A percentile compares a stretch with the other conserved stretches of the same genome.
Evolutionary conservation across 495 filamentous ascomycete species (phyloP).

Genomic region (Neurospora terricola): DNA sequence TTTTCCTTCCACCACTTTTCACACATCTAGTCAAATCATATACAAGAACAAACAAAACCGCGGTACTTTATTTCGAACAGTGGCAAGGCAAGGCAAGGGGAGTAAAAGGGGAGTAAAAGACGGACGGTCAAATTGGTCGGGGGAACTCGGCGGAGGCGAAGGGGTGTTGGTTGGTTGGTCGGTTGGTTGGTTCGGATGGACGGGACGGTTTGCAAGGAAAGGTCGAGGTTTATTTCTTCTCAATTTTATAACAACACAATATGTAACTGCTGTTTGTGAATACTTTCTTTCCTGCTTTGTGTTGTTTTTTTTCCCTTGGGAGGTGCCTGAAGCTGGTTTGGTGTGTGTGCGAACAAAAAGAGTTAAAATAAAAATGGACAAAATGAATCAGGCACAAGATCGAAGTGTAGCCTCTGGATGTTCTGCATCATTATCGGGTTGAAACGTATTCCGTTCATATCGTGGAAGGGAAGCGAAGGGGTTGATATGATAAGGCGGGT

Average conservation of each 20-base stretch:
- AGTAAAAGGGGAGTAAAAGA: not conserved
- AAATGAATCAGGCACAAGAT: not conserved
- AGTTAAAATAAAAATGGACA: not conserved
- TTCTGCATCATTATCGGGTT: not conserved
- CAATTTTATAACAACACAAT: not conserved
- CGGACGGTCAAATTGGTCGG: not conserved
- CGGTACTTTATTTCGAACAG: not conserved
- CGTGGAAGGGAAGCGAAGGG: not conserved
- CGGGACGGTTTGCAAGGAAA: not conserved
- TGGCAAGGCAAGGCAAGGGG: not conserved
- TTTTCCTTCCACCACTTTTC: not conserved
- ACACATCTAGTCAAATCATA: not conserved
- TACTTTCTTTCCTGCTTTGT: not conserved
- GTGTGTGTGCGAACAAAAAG: not conserved
- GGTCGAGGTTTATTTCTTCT: not conserved
- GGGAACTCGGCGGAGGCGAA: not conserved
- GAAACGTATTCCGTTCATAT: not conserved
- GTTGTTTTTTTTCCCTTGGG: not conserved
- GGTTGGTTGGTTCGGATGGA: not conserved
- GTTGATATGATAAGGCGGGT: not conserved
- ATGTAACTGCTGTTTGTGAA: not conserved
- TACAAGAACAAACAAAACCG: not conserved
- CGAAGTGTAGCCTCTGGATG: not conserved
- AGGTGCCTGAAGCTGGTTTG: not conserved
- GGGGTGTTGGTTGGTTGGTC: not conserved